Conservation (phyloP, 441 rosid species). For the Populus hybrid region DNA sequence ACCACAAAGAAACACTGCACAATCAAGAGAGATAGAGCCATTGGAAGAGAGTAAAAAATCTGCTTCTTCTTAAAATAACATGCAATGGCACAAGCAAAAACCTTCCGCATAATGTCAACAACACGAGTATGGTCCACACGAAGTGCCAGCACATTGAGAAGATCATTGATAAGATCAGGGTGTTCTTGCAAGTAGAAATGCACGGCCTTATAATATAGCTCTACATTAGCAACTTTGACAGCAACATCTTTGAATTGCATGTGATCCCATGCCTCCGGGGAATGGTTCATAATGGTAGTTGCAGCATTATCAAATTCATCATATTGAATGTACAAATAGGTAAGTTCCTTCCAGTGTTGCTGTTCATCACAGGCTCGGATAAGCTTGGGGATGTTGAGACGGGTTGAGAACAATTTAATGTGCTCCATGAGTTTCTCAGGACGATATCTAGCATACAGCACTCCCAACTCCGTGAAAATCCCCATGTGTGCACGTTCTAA, state of each 20-base stretch:
- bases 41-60: neutral
- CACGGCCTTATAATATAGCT: slow-evolving; percentile 95
- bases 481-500: slow-evolving; percentile 99
- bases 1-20: neutral
- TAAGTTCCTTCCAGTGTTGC: slow-evolving; percentile 97
- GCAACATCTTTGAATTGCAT: slow-evolving; percentile 97
- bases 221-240: slow-evolving; percentile 96
- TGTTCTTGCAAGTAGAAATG: slow-evolving; percentile 99
- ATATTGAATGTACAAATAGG: slow-evolving; percentile 85
- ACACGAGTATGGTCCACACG: slow-evolving; percentile 98
- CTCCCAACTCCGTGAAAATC: slow-evolving; percentile 98
- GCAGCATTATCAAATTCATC: slow-evolving; percentile 99
- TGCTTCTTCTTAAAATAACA: neutral
- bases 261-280: slow-evolving; percentile 99
- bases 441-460: slow-evolving; percentile 98
- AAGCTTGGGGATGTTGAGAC: slow-evolving; percentile 97
- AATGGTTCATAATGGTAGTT: slow-evolving; percentile 98
- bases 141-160: slow-evolving; percentile 89
- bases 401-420: slow-evolving; percentile 94
- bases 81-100: slow-evolving; percentile 20
- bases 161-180: slow-evolving; percentile 94
- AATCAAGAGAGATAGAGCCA: slow-evolving; percentile 13
- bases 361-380: slow-evolving; percentile 99
- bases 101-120: slow-evolving; percentile 99
- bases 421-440: slow-evolving; percentile 99